Base-by-base conservation (phyloP, 345 rosid genomes). In the Rhizophora mangle region DNA sequence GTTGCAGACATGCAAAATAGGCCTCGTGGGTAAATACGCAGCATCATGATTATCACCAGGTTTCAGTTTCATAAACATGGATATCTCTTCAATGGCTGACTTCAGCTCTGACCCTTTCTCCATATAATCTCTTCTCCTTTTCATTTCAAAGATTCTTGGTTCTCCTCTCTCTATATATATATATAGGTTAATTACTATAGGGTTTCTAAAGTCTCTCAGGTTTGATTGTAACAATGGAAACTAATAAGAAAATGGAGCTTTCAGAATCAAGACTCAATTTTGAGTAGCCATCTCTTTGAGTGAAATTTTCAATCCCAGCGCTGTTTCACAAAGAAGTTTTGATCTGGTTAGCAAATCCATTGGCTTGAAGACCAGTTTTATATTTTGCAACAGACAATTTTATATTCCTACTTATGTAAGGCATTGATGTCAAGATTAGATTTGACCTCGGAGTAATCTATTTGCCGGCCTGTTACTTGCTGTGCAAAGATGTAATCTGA, bases 21-120 rank as follows among this genome's bases (percentile, higher is more conserved):
- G 86, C 86, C 78, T 88, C 68, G 83, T 83, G 16, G 96, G 89
- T 34, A 89, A 76, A 64, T 72, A 53, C 65, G 79, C 79, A 64
- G 73, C 75, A 70, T 67, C 86, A 72, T 31, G 43, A 64, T 56
- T 65, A 51, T 22, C 52, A 30, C 60, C 65, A 55, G 82, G 77
- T 68, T 86, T 86, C 32, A 76, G 73, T 71, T 83, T 70, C 55
- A 69, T 71, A 43, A 83, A 29, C 81, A 79, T 9, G 58, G 92
- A 80, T 8, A 93, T 83, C 81, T 93, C 98, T 77, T 89, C 96
- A 76, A 88, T 84, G 78, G 93, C 95, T 47, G 87, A 75, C 80
- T 84, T 82, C 60, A 93, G 53, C 85, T 89, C 96, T 69, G 94
- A 72, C 52, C 62, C 72, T 63, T 74, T 80, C 79, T 81, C 88